Conservation (phyloP, 2,329 filamentous ascomycete genomes). For the Calonectria honghensis region DNA sequence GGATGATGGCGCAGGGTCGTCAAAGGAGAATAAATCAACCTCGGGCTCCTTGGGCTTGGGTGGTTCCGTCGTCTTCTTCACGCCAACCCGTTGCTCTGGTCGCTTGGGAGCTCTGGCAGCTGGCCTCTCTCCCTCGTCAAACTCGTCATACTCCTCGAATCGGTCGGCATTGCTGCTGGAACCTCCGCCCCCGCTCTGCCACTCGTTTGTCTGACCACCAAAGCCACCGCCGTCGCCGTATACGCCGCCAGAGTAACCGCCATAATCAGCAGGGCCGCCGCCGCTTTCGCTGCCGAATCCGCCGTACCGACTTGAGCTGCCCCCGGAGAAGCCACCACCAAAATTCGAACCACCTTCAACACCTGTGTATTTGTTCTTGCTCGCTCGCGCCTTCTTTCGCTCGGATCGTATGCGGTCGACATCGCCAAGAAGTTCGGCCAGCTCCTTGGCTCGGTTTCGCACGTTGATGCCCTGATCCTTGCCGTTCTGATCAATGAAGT, state of each 20-base stretch:
- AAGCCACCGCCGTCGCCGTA: conserved; percentile 98
- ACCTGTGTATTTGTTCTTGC: conserved; percentile 95
- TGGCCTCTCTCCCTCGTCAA: conserved; percentile 81
- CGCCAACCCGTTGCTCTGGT: conserved; percentile 57
- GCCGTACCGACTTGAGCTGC: conserved; percentile 79
- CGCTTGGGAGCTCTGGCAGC: conserved; percentile 66
- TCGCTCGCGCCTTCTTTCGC: conserved; percentile 91
- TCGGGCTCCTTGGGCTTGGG: conserved; percentile 92
- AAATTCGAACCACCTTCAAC: conserved; percentile 87
- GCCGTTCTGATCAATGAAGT: conserved; percentile 96
- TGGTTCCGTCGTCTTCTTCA: conserved; percentile 73
- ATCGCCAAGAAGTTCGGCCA: conserved; percentile 93
- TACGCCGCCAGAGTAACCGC: conserved; percentile 81
- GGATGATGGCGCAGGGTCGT: conserved; percentile 79
- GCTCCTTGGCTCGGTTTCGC: conserved; percentile 95
- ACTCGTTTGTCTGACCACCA: conserved; percentile 84
- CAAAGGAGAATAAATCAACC: conserved; percentile 93
- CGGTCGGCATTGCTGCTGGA: conserved; percentile 76
- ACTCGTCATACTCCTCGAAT: conserved; percentile 98
- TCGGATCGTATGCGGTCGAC: conserved; percentile 89
- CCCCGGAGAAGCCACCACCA: conserved; percentile 74
- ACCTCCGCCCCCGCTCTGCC: conserved; percentile 76
- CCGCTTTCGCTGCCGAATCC: conserved; percentile 93
- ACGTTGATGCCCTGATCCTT: conserved; percentile 99
- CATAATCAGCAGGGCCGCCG: conserved; percentile 63